phyloP scores from a whole-genome alignment of 257 asterid species.

The Leptodermis oblonga region DNA sequence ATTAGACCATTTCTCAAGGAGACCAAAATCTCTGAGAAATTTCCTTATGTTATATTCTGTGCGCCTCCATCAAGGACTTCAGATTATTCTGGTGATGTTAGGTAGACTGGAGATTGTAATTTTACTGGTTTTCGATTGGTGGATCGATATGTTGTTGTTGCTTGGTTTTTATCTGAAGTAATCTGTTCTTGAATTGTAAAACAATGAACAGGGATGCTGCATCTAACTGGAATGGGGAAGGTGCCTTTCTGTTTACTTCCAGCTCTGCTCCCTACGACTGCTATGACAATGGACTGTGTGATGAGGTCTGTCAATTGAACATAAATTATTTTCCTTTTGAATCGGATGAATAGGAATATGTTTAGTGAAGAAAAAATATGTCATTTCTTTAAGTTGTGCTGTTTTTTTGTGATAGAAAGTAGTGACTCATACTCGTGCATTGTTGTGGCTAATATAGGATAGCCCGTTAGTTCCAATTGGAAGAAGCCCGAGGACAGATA shows the following conservation, averaged over 20 bases:
- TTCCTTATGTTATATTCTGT: conserved; percentile 86
- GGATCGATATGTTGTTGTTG: not conserved
- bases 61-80: conserved; percentile 73
- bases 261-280: conserved; percentile 95
- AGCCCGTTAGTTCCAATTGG: conserved; percentile 84
- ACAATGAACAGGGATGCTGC: conserved; percentile 67
- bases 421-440: conserved; percentile 11
- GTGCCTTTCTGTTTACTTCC: conserved; percentile 87
- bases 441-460: conserved; percentile 41
- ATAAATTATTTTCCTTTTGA: conserved; percentile 13
- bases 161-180: no score
- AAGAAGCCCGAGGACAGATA: conserved; percentile 83
- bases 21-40: conserved; percentile 38
- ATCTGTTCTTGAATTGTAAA: no score
- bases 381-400: not conserved
- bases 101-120: conserved; percentile 33
- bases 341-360: not conserved
- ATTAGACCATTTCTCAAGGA: conserved; percentile 69
- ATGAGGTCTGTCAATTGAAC: conserved; percentile 69
- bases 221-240: conserved; percentile 86
- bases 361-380: not conserved
- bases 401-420: conserved; percentile 3
- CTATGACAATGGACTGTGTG: conserved; percentile 75
- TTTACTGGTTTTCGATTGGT: not conserved
- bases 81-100: conserved; percentile 85